These are phyloP conservation scores for Saturnispora bothae DNA, from an alignment of 805 yeast species.

Conservation along the genomic window DNA sequence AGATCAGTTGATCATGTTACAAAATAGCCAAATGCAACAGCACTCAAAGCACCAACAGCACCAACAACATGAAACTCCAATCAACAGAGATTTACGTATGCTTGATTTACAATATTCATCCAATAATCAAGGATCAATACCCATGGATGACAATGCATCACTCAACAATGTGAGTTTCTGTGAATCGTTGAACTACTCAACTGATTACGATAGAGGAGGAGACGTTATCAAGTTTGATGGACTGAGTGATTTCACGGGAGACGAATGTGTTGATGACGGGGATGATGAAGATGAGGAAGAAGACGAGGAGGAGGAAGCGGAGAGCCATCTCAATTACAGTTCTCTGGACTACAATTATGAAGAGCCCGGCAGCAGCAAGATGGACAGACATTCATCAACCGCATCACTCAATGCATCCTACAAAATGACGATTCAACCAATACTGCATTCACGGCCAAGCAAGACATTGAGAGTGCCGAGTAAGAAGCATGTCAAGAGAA, in stretches of 20 bases:
- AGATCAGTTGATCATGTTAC: no score
- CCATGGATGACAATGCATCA: not conserved
- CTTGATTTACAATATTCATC: not conserved
- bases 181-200: constrained; percentile 12
- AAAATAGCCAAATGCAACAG: no score
- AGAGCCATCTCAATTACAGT: not conserved
- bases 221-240: constrained; percentile 23
- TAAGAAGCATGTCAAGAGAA: constrained; percentile 17
- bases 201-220: constrained; percentile 17
- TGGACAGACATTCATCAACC: constrained; percentile 8
- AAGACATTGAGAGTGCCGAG: constrained; percentile 21
- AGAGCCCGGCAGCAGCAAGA: no score
- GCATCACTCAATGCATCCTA: constrained; percentile 24
- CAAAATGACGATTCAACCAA: constrained; percentile 21
- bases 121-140: not conserved
- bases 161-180: constrained; percentile 4
- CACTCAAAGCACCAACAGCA: constrained; percentile 11
- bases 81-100: constrained; percentile 3
- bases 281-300: constrained; percentile 11
- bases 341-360: constrained; percentile 5
- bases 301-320: not conserved
- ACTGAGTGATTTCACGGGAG: constrained; percentile 21
- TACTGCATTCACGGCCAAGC: constrained; percentile 17
- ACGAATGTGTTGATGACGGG: constrained; percentile 13
- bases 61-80: not conserved